Evolutionary conservation across 1,284 basidiomycete genomes (phyloP), one percentile per base, ranked within the genome.

Genomic region (Phlebopus sp.): DNA sequence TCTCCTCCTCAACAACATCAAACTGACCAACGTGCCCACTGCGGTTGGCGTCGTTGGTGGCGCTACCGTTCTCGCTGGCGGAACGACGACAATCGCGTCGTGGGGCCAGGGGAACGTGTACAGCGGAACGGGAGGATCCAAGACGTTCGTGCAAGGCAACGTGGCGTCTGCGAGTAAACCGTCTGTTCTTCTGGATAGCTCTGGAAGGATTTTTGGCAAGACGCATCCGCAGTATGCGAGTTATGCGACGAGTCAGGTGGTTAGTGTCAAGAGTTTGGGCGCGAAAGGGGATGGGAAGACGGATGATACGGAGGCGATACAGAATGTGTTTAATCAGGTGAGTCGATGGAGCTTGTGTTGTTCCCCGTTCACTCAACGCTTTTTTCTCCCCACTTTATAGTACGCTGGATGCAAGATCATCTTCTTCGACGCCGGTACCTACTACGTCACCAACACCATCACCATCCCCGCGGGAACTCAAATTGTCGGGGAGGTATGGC

Each of bases 401-500:
- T 78, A 68, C 44, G 65, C 76, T 37, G 77, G 77, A 25, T 79
- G 76, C 70, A 78, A 73, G 57, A 74, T 79, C 56, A 74, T 79
- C 51, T 80, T 74, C 66, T 77, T 80, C 56, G 73, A 77, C 43
- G 69, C 72, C 0, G 76, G 76, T 1, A 70, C 69, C 8, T 82
- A 82, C 65, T 62, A 78, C 29, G 69, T 82, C 49, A 69, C 73
- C 21, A 59, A 71, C 37, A 82, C 80, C 5, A 74, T 83, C 54
- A 69, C 63, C 4, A 74, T 83, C 45, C 81, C 81, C 11, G 69
- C 74, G 1, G 78, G 77, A 17, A 70, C 74, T 1, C 72, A 72
- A 37, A 60, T 83, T 21, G 73, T 78, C 7, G 81, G 81, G 10
- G 80, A 83, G 55, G 74, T 72, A 3, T 82, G 78, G 78, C 63